These are phyloP conservation scores for Saksenaea vasiformis DNA, from an alignment of 371 early-diverging fungal species.

Conservation along the genomic window DNA sequence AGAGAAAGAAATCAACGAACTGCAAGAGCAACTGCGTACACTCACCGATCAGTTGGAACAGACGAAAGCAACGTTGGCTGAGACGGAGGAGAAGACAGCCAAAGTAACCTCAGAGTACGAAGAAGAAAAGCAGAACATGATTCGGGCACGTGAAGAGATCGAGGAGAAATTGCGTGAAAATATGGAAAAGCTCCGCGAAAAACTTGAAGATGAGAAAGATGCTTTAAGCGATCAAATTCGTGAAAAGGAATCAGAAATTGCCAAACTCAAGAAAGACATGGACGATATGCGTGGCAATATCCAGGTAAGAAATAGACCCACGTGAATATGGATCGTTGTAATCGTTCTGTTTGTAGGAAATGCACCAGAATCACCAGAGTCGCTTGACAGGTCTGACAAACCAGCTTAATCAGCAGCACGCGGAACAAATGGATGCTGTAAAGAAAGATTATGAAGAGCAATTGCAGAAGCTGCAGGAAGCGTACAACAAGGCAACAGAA, in stretches of 20 bases:
- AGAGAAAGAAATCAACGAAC: neutral
- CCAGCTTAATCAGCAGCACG: conserved; percentile 27
- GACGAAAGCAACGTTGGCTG: neutral
- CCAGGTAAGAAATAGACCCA: conserved; percentile 3
- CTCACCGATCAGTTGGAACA: neutral
- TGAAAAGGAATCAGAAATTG: conserved; percentile 26
- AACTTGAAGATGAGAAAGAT: conserved; percentile 24
- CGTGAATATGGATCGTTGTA: neutral
- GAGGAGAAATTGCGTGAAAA: conserved; percentile 19
- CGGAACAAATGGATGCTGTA: conserved; percentile 21
- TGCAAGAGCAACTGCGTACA: neutral
- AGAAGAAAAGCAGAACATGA: conserved; percentile 14
- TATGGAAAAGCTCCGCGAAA: conserved; percentile 26
- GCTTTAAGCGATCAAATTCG: conserved; percentile 12
- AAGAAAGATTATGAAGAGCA: conserved; percentile 16
- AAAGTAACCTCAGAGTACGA: conserved; percentile 7
- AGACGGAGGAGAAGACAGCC: conserved; percentile 2
- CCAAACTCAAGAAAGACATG: conserved; percentile 19
- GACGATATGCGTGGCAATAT: conserved; percentile 25
- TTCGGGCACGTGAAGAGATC: conserved; percentile 9
- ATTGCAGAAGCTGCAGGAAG: conserved; percentile 8
- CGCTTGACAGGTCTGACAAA: conserved; percentile 25
- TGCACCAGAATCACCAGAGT: conserved; percentile 31
- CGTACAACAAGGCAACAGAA: neutral
- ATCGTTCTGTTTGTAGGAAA: conserved; percentile 12